phyloP scores from a whole-genome alignment of 2,329 filamentous ascomycete genomes.

The Neurospora sp. region DNA sequence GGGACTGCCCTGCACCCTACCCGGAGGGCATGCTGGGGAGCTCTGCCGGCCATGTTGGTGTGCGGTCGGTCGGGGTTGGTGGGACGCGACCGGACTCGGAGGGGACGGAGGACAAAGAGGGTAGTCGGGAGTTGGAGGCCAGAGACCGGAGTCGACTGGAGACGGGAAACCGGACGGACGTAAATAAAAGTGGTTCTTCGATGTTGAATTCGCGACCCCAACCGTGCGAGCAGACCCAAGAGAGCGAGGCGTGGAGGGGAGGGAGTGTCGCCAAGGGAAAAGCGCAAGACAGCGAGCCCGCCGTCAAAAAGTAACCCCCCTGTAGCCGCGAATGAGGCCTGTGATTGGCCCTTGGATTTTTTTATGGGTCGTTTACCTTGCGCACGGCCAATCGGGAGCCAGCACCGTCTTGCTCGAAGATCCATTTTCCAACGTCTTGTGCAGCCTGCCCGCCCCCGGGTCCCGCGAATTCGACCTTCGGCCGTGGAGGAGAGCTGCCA shows the following conservation, averaged over 20 bases:
- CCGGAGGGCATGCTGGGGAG: slow-evolving; percentile 14
- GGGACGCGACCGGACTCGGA: neutral
- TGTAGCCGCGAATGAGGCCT: neutral
- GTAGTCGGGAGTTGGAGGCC: neutral
- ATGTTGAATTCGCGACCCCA: neutral
- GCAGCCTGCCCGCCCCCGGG: neutral
- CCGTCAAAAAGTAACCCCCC: neutral
- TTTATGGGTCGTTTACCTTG: neutral
- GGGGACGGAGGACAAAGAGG: neutral
- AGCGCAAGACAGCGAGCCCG: neutral
- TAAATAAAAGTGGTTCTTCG: slow-evolving; percentile 2
- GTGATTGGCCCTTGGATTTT: neutral
- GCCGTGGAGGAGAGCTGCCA: slow-evolving; percentile 3
- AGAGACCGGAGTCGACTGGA: neutral
- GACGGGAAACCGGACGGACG: neutral
- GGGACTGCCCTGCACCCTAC: slow-evolving; percentile 12
- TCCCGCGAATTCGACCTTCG: neutral
- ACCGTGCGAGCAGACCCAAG: neutral
- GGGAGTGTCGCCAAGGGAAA: neutral
- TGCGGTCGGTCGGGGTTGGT: neutral
- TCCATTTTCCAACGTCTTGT: neutral
- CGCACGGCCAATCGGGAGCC: neutral
- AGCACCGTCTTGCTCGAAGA: neutral
- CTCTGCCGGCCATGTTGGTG: slow-evolving; percentile 15
- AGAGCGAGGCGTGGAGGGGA: neutral